phyloP scores from a whole-genome alignment of 176 grass and related monocot genomes.

The Puccinellia tenuiflora region DNA sequence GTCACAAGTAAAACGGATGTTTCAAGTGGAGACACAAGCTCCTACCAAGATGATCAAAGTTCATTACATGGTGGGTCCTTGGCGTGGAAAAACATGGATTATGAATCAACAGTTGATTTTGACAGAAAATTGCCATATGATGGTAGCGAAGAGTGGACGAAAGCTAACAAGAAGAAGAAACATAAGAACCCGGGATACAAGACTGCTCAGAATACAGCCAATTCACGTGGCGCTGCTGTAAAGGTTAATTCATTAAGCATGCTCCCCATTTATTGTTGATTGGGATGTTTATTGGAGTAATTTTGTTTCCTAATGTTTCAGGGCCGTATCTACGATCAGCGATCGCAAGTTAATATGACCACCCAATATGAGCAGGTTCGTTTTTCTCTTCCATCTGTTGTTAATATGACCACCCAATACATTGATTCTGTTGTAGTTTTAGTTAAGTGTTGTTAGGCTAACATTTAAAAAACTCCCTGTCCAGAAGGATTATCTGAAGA shows the following conservation, averaged over 20 bases:
- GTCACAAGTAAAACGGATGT: slow-evolving; percentile 76
- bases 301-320: slow-evolving; percentile 39
- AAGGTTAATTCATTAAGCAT: slow-evolving; percentile 52
- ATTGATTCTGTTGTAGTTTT: neutral
- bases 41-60: slow-evolving; percentile 80
- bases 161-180: slow-evolving; percentile 88
- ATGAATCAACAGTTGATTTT: slow-evolving; percentile 71
- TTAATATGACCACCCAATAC: neutral
- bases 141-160: slow-evolving; percentile 44
- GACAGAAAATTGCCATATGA: slow-evolving; percentile 49
- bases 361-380: slow-evolving; percentile 71
- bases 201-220: slow-evolving; percentile 39
- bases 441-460: neutral
- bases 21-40: slow-evolving; percentile 90
- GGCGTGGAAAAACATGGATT: slow-evolving; percentile 56
- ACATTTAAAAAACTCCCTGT: neutral
- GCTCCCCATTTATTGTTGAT: neutral
- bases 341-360: slow-evolving; percentile 43
- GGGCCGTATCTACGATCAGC: slow-evolving; percentile 54
- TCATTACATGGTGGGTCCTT: slow-evolving; percentile 52
- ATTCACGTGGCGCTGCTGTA: slow-evolving; percentile 38
- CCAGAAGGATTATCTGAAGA: slow-evolving; percentile 84
- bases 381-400: neutral
- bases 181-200: slow-evolving; percentile 45
- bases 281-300: slow-evolving; percentile 19